Evolutionary conservation across 164 flowering plant species (phyloP), one percentile per base, ranked within the genome.

Genomic region (Sextonia rubra): DNA sequence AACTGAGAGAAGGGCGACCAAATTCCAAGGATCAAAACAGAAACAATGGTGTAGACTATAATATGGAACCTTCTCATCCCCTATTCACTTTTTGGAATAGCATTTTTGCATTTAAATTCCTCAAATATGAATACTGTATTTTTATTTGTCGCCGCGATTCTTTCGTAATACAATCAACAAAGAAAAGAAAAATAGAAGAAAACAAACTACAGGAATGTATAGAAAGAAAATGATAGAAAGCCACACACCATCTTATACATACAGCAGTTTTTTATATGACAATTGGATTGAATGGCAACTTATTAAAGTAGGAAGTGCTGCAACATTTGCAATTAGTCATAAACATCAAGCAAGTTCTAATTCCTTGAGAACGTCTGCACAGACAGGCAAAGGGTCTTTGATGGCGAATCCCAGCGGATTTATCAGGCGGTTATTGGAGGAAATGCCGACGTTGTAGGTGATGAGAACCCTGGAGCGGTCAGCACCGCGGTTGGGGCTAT

Each of bases 381-480:
- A 90, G 8, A 17, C 79, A 0, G 82, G n/a, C 3, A 75, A 73
- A 3, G 87, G 60, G 3, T 69, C 69, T 58, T 82, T 81, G 79
- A 44, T 79, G 78, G 82, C 47, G 84, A 85, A 88, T 2, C 84
- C 87, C n/a, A 90, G 82, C 20, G 91, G 79, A 71, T 88, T 89
- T 24, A 86, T 89, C 0, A 15, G 44, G 74, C 92, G 90, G 2
- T 22, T 47, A 0, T 63, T 23, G 14, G 79, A 58, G 3, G 60
- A 47, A 3, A 88, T 78, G 68, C 93, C 96, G 52, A 68, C 80
- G 81, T 86, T 83, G 12, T 62, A 24, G 4, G 92, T 83, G 69
- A 90, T 79, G 71, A 73, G 60, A 25, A 90, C 44, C 25, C 82
- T 81, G 1, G 87, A 84, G n/a, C 74, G 76, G 49, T 76, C 29